Conservation (phyloP, 306 rosid genomes). For the Malus fusca region DNA sequence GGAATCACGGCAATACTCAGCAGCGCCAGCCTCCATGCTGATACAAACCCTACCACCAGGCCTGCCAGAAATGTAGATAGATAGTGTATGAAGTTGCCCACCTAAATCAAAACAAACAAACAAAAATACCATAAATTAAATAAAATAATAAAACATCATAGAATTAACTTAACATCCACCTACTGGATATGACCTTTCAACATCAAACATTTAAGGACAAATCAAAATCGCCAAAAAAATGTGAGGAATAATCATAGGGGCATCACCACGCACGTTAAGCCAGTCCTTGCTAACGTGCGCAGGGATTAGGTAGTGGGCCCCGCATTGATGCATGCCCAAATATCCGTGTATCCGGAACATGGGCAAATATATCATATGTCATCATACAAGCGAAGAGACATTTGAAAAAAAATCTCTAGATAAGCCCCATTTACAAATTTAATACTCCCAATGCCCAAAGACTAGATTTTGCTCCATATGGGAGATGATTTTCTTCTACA, state of each 20-base stretch:
- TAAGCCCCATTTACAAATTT: constrained; percentile 6
- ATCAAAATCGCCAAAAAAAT: not conserved
- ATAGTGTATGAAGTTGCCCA: constrained; percentile 96
- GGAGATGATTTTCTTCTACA: not conserved
- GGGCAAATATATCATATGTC: no score
- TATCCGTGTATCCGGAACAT: not conserved
- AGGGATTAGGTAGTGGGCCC: constrained; percentile 6
- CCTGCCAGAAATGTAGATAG: constrained; percentile 97
- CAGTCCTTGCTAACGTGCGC: constrained; percentile 9
- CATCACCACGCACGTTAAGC: constrained; percentile 9
- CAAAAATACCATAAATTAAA: not conserved
- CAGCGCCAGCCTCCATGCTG: constrained; percentile 95
- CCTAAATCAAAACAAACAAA: constrained; percentile 33
- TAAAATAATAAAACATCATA: not conserved
- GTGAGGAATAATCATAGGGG: not conserved
- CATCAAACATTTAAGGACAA: not conserved
- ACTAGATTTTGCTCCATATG: not conserved
- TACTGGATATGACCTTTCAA: not conserved
- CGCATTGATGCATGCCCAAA: constrained; percentile 12
- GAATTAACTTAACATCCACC: not conserved
- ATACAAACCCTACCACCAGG: constrained; percentile 92
- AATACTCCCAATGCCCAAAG: not conserved
- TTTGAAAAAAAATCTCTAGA: not conserved
- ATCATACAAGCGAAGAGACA: no score
- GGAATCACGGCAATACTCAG: constrained; percentile 97